Percentiles rank a stretch among this genome's conserved stretches.
These are phyloP conservation scores for Tephrocybe sp. DNA, from an alignment of 768 basidiomycete species.

Conservation along the genomic window DNA sequence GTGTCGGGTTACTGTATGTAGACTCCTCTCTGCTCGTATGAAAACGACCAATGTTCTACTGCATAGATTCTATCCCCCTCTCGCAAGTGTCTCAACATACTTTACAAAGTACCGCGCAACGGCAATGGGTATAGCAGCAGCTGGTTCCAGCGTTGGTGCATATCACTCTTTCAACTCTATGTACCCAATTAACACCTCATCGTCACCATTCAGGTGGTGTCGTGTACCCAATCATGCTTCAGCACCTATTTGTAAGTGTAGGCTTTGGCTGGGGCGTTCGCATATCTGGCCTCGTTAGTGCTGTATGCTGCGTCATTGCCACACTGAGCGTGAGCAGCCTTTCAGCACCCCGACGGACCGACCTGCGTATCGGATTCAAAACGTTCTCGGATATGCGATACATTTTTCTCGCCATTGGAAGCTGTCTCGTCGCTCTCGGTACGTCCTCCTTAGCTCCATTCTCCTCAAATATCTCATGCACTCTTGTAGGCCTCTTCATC, in stretches of 20 bases:
- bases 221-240: constrained; percentile 64
- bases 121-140: constrained; percentile 65
- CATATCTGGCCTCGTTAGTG: constrained; percentile 50
- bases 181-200: neutral
- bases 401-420: constrained; percentile 48
- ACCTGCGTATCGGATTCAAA: constrained; percentile 25
- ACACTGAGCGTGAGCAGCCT: constrained; percentile 42
- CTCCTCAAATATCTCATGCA: neutral
- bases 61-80: constrained; percentile 63
- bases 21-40: constrained; percentile 20
- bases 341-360: constrained; percentile 25
- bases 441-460: constrained; percentile 18
- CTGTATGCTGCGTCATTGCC: constrained; percentile 43
- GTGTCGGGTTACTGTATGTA: constrained; percentile 56
- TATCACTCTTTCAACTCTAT: constrained; percentile 1
- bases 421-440: constrained; percentile 63
- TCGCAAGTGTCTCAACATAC: constrained; percentile 64
- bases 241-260: constrained; percentile 47
- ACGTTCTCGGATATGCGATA: constrained; percentile 51
- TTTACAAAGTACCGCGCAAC: constrained; percentile 66
- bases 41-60: constrained; percentile 3
- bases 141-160: constrained; percentile 67
- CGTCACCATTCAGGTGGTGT: constrained; percentile 50
- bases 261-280: constrained; percentile 67
- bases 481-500: constrained; percentile 56